These are phyloP conservation scores for Metarhizium robertsii DNA, from an alignment of 2,329 filamentous ascomycete species.

Conservation along the genomic window DNA sequence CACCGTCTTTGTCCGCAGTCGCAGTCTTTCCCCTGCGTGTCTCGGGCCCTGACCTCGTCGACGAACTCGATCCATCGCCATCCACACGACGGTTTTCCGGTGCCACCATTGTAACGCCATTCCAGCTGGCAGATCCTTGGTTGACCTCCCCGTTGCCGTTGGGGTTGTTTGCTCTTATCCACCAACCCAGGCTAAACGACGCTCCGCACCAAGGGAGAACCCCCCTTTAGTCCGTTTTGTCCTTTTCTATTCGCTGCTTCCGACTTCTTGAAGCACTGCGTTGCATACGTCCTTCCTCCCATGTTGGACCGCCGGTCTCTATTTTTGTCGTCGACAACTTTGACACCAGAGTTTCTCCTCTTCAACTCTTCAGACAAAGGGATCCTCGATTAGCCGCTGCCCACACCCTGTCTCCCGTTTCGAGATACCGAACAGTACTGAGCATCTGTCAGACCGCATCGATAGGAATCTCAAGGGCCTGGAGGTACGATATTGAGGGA, in stretches of 20 bases:
- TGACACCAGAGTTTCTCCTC: neutral
- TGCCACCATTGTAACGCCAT: neutral
- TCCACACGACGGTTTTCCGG: neutral
- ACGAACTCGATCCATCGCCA: neutral
- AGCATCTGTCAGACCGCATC: neutral
- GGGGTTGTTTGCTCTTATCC: neutral
- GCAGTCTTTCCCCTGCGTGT: slow-evolving; percentile 6
- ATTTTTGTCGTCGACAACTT: neutral
- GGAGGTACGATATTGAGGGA: neutral
- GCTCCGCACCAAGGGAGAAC: neutral
- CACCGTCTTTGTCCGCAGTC: neutral
- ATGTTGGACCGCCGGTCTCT: neutral
- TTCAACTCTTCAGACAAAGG: neutral
- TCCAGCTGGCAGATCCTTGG: neutral
- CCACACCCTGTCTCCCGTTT: neutral
- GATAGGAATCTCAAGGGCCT: neutral
- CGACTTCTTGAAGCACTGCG: neutral
- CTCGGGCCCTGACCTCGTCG: slow-evolving; percentile 4
- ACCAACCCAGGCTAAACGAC: neutral
- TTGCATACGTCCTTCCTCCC: neutral
- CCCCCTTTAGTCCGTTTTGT: neutral
- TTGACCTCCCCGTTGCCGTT: neutral
- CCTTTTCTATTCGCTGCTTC: neutral
- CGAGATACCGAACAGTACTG: neutral
- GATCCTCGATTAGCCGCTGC: neutral